Percentiles rank a stretch among this genome's conserved stretches.
phyloP scores from a whole-genome alignment of 495 filamentous ascomycete species.

The Annulohypoxylon bovei region DNA sequence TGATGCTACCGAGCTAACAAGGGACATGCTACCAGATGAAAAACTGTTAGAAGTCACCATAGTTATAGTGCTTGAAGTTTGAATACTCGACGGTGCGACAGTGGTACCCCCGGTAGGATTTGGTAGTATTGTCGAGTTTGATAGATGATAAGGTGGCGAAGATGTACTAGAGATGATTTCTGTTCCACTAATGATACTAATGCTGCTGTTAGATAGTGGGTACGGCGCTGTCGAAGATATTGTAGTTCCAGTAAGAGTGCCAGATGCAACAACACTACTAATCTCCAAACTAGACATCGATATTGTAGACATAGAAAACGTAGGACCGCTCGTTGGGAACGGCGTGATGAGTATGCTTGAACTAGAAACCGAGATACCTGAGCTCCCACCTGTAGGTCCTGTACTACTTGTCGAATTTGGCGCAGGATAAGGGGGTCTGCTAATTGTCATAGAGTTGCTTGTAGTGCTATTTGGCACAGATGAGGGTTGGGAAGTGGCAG shows the following conservation, averaged over 20 bases:
- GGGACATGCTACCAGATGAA: background rate
- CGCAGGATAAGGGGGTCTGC: conserved; percentile 15
- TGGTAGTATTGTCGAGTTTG: conserved; percentile 20
- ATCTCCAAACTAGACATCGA: conserved; percentile 26
- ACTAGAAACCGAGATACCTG: conserved; percentile 8
- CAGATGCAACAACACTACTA: conserved; percentile 37
- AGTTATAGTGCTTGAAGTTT: background rate
- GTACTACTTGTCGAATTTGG: conserved; percentile 21
- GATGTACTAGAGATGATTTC: conserved; percentile 7
- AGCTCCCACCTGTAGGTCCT: conserved; percentile 9
- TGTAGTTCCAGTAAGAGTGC: conserved; percentile 23
- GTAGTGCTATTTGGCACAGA: conserved; percentile 11
- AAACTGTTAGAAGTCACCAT: background rate
- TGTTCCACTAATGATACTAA: conserved; percentile 8
- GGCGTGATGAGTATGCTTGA: conserved; percentile 16
- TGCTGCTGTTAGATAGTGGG: conserved; percentile 31
- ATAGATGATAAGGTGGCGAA: conserved; percentile 11
- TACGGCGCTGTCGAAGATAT: conserved; percentile 19
- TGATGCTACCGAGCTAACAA: background rate
- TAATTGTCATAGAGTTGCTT: conserved; percentile 1
- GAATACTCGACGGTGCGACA: background rate
- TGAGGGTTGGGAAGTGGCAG: conserved; percentile 2
- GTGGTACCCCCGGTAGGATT: conserved; percentile 22
- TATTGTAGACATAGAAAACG: conserved; percentile 16
- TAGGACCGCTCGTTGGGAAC: conserved; percentile 19